Base-by-base conservation (phyloP, 2,329 filamentous ascomycete species). In the Drechmeria coniospora region DNA sequence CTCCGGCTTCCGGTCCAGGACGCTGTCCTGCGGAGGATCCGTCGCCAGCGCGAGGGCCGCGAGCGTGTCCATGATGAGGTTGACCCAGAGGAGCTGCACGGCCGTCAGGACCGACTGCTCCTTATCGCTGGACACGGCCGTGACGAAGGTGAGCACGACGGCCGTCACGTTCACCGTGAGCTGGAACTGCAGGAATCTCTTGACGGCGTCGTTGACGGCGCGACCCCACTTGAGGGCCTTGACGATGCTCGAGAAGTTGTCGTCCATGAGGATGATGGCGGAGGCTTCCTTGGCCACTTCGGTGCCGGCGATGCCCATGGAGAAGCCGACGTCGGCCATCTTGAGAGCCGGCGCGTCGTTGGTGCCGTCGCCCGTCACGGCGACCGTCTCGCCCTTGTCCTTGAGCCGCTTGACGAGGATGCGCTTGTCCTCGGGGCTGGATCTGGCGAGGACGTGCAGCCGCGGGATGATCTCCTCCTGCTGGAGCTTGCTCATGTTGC, bases 11-110 rank as follows among this genome's bases (percentile, higher is more conserved):
- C 84, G 73, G 41, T 92, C 62, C 27, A 93, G 59, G 15, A 93
- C 76, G 39, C 73, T 79, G 28, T 79, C 75, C 9, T 79, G 79
- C 1, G 84, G 84, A n/a, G 83, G 81, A 47, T 93, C 84, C 2
- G 84, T 93, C 2, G 84, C 84, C 29, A 93, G 68, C 7, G 84
- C 84, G 22, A 93, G 64, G 11, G 84, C 84, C 15, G 84, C 86
- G 34, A 94, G 82, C 0, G 86, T 93, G 44, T 94, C 86, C 86
- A 93, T 94, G 56, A 94, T 94, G 42, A 94, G 62, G 45, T 93
- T 94, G 44, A 94, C 83, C 86, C 86, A 94, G 17, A 94, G 73
- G 41, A 94, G 68, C 54, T 94, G 86, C 15, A 93, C 84, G 8
- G 84, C 84, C 2, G 73, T 90, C 31, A 94, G 59, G 15, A 93